These are phyloP conservation scores for Leccinellum albellum DNA, from an alignment of 768 basidiomycete genomes.

Conservation along the genomic window DNA sequence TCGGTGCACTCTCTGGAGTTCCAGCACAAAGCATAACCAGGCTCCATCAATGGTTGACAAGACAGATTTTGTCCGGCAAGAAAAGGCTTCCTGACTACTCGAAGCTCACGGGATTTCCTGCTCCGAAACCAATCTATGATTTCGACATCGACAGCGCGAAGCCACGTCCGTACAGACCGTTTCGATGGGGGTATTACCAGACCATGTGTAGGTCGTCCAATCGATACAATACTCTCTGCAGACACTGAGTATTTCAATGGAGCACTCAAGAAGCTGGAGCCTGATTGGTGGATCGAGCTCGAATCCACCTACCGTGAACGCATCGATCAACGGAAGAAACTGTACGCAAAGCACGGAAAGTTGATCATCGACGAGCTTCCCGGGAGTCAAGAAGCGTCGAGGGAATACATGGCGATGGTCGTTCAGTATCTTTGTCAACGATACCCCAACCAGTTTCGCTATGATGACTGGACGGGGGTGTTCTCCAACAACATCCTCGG, in stretches of 20 bases:
- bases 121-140: conserved; percentile 37
- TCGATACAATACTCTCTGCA: not conserved
- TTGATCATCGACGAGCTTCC: conserved; percentile 44
- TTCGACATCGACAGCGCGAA: conserved; percentile 43
- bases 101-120: conserved; percentile 41
- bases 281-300: conserved; percentile 56
- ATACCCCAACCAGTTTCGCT: conserved; percentile 52
- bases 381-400: conserved; percentile 46
- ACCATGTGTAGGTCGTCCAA: conserved; percentile 45
- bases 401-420: conserved; percentile 53
- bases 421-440: conserved; percentile 53
- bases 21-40: not conserved
- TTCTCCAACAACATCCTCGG: conserved; percentile 45
- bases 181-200: conserved; percentile 54
- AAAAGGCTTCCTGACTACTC: conserved; percentile 37
- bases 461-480: conserved; percentile 31
- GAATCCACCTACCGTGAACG: conserved; percentile 48
- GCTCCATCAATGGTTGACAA: conserved; percentile 7
- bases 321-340: conserved; percentile 39
- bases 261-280: conserved; percentile 47
- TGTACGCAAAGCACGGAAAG: conserved; percentile 38
- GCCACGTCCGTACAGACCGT: conserved; percentile 52
- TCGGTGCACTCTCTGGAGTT: not conserved
- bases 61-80: conserved; percentile 1
- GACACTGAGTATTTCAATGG: not conserved